A percentile compares a stretch with the other conserved stretches of the same genome.
Conservation (phyloP, 495 filamentous ascomycete species). For the Xylaria cubensis region DNA sequence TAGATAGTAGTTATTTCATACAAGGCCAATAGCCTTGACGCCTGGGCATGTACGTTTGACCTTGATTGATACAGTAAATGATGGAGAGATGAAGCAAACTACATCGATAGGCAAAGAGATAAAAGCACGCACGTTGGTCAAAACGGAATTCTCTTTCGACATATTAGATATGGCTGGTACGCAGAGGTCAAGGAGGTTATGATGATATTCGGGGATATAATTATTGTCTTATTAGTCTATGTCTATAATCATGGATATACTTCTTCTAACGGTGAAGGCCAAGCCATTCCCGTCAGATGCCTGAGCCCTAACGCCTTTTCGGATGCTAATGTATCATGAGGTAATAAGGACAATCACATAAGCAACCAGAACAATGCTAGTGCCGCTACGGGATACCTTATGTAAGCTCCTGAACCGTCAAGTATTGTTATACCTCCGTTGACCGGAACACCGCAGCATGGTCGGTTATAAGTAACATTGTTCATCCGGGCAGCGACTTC, state of each 20-base stretch:
- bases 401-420: not conserved
- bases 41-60: not conserved
- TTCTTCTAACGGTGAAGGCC: not conserved
- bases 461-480: conserved; percentile 77
- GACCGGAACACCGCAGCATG: conserved; percentile 69
- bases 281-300: not conserved
- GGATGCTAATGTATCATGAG: not conserved
- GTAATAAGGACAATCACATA: not conserved
- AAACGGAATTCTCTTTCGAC: not conserved
- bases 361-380: conserved; percentile 9
- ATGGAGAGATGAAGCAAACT: not conserved
- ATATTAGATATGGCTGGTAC: not conserved
- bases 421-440: not conserved
- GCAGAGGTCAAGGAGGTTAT: not conserved
- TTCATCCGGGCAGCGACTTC: conserved; percentile 86
- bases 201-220: not conserved
- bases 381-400: conserved; percentile 5
- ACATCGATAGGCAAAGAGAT: not conserved
- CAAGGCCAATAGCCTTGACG: not conserved
- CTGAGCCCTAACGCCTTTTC: not conserved
- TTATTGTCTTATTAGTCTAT: not conserved
- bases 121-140: not conserved
- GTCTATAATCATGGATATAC: not conserved
- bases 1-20: not conserved
- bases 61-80: not conserved